Percentiles rank a stretch among this genome's conserved stretches.
Conservation (phyloP, 257 asterid species). For the Lantana camara region DNA sequence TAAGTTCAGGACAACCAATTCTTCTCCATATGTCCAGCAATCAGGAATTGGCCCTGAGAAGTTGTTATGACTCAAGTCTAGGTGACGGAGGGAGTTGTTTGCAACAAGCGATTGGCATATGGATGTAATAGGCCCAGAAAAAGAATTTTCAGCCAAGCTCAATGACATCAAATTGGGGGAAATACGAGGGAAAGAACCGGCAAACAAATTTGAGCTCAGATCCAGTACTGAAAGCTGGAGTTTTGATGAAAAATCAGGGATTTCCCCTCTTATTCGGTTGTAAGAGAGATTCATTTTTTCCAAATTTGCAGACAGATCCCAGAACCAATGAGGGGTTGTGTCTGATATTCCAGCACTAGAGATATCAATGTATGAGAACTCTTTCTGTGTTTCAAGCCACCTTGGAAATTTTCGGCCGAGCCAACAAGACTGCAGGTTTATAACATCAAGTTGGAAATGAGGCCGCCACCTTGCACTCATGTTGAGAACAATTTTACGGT, state of each 20-base stretch:
- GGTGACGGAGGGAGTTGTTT: not conserved
- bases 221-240: not conserved
- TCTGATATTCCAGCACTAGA: not conserved
- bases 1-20: not conserved
- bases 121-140: conserved; percentile 3
- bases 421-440: not conserved
- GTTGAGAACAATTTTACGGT: not conserved
- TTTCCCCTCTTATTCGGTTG: not conserved
- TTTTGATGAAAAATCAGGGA: not conserved
- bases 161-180: not conserved
- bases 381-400: conserved; percentile 3
- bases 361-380: not conserved
- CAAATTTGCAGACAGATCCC: not conserved
- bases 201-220: not conserved
- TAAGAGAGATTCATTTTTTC: not conserved
- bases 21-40: not conserved
- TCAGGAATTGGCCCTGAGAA: conserved; percentile 1
- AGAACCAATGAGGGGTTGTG: not conserved
- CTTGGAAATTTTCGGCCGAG: not conserved
- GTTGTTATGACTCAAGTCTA: not conserved
- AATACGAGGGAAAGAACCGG: not conserved
- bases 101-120: not conserved
- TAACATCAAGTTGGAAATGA: not conserved
- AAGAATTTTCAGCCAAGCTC: not conserved
- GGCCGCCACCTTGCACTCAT: not conserved